Conservation (phyloP, 768 basidiomycete genomes). For the Pholiota microspora region DNA sequence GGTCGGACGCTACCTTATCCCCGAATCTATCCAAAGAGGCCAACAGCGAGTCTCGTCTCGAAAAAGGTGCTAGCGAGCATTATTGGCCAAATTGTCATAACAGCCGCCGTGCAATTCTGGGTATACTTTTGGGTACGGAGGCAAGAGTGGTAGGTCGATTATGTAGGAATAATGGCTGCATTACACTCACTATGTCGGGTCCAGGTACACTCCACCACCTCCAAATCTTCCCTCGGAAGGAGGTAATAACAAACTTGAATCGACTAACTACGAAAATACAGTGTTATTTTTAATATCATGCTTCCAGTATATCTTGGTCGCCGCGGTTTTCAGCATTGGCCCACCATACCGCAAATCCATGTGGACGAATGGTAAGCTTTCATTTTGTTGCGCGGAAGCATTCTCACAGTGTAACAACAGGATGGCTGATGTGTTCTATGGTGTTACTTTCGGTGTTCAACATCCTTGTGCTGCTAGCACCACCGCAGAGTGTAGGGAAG, state of each 20-base stretch:
- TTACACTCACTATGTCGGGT: neutral
- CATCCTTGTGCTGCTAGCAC: conserved; percentile 70
- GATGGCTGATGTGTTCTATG: conserved; percentile 80
- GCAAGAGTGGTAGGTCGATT: conserved; percentile 72
- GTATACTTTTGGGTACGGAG: conserved; percentile 85
- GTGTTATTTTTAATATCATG: conserved; percentile 91
- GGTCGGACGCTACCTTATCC: conserved; percentile 91
- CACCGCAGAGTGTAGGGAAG: conserved; percentile 54
- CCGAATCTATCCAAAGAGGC: conserved; percentile 82
- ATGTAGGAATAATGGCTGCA: neutral
- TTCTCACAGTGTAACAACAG: conserved; percentile 36
- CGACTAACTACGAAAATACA: conserved; percentile 90
- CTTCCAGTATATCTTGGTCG: conserved; percentile 98
- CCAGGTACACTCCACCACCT: conserved; percentile 78
- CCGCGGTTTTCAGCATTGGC: conserved; percentile 96
- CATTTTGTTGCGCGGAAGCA: neutral
- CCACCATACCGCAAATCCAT: conserved; percentile 95
- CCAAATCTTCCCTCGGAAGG: conserved; percentile 39
- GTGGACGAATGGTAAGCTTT: conserved; percentile 83
- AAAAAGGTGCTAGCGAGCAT: conserved; percentile 94
- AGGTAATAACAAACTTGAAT: conserved; percentile 70
- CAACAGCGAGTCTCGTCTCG: conserved; percentile 93
- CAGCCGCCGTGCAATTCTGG: conserved; percentile 79
- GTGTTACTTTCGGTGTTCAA: conserved; percentile 69
- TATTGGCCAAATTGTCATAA: conserved; percentile 88